phyloP scores from a whole-genome alignment of 306 rosid genomes.

The Lathyrus sativus region DNA sequence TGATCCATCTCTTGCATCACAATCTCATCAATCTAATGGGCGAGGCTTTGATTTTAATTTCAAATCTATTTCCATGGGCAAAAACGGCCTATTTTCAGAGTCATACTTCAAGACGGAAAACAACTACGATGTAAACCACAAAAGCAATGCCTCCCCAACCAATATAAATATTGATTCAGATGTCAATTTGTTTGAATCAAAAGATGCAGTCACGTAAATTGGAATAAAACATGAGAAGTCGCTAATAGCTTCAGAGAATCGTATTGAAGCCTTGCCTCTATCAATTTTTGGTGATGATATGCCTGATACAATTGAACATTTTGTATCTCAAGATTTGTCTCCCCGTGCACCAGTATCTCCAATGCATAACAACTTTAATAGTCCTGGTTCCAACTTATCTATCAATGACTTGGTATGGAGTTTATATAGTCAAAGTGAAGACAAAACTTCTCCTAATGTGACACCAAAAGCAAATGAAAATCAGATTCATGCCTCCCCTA shows the following conservation, averaged over 20 bases:
- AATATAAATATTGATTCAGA: constrained; percentile 39
- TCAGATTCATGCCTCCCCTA: constrained; percentile 35
- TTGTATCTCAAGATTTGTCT: constrained; percentile 51
- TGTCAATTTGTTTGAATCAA: constrained; percentile 49
- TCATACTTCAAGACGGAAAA: constrained; percentile 37
- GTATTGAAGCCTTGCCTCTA: constrained; percentile 70
- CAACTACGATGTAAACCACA: constrained; percentile 39
- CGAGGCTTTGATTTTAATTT: constrained; percentile 52
- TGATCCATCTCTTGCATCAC: constrained; percentile 44
- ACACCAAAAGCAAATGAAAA: constrained; percentile 52
- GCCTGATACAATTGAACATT: constrained; percentile 50
- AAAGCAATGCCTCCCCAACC: constrained; percentile 39
- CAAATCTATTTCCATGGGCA: constrained; percentile 42
- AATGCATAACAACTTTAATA: constrained; percentile 38
- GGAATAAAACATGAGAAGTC: constrained; percentile 49
- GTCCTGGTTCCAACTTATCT: constrained; percentile 53
- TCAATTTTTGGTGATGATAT: constrained; percentile 74
- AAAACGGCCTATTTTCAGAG: constrained; percentile 44
- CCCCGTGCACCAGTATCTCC: constrained; percentile 40
- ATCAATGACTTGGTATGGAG: constrained; percentile 74
- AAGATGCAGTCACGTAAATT: constrained; percentile 42
- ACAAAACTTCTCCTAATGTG: constrained; percentile 44
- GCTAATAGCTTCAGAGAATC: constrained; percentile 44
- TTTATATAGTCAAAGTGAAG: constrained; percentile 75
- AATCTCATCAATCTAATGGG: constrained; percentile 46